Conservation (phyloP, 1,139 yeast genomes). For the Yamadazyma dendronema region DNA sequence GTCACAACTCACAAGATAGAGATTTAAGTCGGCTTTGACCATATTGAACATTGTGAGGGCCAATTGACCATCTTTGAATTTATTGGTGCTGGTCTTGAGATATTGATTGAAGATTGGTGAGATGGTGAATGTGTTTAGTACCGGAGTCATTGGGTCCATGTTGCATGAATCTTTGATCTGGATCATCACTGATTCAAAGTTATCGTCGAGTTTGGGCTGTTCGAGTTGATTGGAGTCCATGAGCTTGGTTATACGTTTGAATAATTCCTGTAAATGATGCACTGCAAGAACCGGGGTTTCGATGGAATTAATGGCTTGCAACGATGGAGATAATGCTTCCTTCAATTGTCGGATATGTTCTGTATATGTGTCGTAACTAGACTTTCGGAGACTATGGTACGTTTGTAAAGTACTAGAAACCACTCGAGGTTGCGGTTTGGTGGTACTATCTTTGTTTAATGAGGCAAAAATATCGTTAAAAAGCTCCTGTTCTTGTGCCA, state of each 20-base stretch:
- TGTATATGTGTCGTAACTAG: conserved; percentile 3
- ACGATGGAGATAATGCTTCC: conserved; percentile 25
- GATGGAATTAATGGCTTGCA: conserved; percentile 19
- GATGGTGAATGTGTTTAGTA: conserved; percentile 33
- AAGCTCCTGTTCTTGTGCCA: conserved; percentile 23
- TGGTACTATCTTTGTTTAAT: conserved; percentile 8
- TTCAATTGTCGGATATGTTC: conserved; percentile 20
- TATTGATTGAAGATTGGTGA: conserved; percentile 38
- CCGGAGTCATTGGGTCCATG: conserved; percentile 24
- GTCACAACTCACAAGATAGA: conserved; percentile 38
- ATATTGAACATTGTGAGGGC: conserved; percentile 36
- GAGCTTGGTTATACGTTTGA: background rate
- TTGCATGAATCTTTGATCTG: conserved; percentile 8
- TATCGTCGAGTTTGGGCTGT: background rate
- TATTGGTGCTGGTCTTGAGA: conserved; percentile 24
- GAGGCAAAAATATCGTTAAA: conserved; percentile 26
- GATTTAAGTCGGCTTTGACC: conserved; percentile 30
- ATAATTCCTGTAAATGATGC: conserved; percentile 10
- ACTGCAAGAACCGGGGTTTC: conserved; percentile 3
- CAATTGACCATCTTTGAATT: conserved; percentile 36
- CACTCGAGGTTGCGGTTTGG: background rate
- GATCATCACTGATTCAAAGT: background rate
- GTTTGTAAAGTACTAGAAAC: conserved; percentile 4
- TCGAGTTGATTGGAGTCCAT: background rate
- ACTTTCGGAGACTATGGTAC: conserved; percentile 1